Evolutionary conservation across 2,329 filamentous ascomycete species (phyloP).

Genomic region (Hypoxylon sp.): DNA sequence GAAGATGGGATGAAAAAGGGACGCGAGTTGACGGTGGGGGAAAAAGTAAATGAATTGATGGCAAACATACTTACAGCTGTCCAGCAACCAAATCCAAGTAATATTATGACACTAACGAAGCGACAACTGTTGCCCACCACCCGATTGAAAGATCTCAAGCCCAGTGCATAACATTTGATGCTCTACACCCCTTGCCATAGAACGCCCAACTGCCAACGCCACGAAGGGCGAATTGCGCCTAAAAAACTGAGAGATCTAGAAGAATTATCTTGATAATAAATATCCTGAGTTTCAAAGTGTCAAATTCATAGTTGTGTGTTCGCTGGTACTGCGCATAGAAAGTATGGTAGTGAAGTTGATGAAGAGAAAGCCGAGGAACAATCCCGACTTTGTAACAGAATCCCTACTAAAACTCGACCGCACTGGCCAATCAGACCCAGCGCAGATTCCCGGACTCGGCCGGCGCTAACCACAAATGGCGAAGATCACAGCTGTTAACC

Average conservation of each 20-base stretch:
- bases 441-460: no score
- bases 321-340: no score
- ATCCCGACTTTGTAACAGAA: slow-evolving; percentile 7
- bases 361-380: slow-evolving; percentile 3
- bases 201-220: slow-evolving; percentile 2
- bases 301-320: no score
- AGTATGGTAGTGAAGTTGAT: no score
- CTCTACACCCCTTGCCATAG: slow-evolving; percentile 5
- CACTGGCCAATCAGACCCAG: background rate
- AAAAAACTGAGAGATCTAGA: slow-evolving; percentile 12
- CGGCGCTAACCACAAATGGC: no score
- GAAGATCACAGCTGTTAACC: no score
- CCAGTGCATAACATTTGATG: slow-evolving; percentile 11
- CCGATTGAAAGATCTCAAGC: slow-evolving; percentile 10
- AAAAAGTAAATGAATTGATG: background rate
- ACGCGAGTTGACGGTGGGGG: background rate
- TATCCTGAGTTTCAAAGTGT: no score
- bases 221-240: background rate
- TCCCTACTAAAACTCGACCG: slow-evolving; percentile 4
- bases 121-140: no score
- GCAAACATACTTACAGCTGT: slow-evolving; percentile 28
- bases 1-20: background rate
- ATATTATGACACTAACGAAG: no score
- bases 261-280: no score
- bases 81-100: background rate